These are phyloP conservation scores for Penicillium turbatum DNA, from an alignment of 495 filamentous ascomycete genomes.

Conservation along the genomic window DNA sequence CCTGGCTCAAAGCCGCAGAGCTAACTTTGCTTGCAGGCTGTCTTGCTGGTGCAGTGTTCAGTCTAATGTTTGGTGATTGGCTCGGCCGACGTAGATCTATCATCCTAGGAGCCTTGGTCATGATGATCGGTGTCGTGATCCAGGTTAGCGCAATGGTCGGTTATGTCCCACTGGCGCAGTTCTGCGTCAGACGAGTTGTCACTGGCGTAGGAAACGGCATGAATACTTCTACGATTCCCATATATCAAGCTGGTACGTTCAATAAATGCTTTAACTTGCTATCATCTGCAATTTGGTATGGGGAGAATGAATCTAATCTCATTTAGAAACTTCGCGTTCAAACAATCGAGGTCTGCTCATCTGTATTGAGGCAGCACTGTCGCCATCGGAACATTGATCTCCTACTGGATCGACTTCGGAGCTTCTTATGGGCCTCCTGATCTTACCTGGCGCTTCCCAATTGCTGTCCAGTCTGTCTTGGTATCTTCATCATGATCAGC, in stretches of 20 bases:
- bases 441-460: conserved; percentile 75
- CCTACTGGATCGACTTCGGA: conserved; percentile 85
- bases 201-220: conserved; percentile 76
- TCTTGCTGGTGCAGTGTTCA: conserved; percentile 68
- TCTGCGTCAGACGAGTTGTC: conserved; percentile 69
- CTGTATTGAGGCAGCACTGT: conserved; percentile 76
- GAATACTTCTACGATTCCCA: conserved; percentile 74
- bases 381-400: conserved; percentile 69
- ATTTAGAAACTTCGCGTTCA: conserved; percentile 69
- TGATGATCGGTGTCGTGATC: conserved; percentile 76
- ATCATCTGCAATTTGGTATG: too few species aligned
- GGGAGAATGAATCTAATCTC: too few species aligned
- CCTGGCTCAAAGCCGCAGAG: too few species aligned
- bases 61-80: conserved; percentile 62
- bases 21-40: conserved; percentile 42
- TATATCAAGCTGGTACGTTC: conserved; percentile 65
- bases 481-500: conserved; percentile 56
- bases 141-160: conserved; percentile 56
- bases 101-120: conserved; percentile 59
- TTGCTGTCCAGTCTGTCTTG: conserved; percentile 78
- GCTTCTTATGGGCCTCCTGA: conserved; percentile 61
- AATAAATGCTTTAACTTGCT: too few species aligned
- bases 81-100: conserved; percentile 64
- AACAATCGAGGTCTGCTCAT: conserved; percentile 77
- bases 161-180: conserved; percentile 54